A percentile compares a stretch with the other conserved stretches of the same genome.
These are phyloP conservation scores for Platismatia glauca DNA, from an alignment of 495 filamentous ascomycete species.

Conservation along the genomic window DNA sequence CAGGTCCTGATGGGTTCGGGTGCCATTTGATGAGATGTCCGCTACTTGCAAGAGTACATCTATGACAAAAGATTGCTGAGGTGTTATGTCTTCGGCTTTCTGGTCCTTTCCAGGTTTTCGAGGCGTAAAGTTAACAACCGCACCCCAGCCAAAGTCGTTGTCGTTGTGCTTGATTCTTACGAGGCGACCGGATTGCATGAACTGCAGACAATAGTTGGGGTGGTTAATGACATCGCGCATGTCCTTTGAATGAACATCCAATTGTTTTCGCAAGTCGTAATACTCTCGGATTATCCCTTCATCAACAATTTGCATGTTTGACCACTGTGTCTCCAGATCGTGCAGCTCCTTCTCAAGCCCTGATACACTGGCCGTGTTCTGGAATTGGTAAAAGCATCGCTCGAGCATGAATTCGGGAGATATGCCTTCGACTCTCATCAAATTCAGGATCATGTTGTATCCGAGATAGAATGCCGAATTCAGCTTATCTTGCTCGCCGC, in stretches of 20 bases:
- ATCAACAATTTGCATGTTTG: conserved; percentile 67
- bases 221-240: conserved; percentile 83
- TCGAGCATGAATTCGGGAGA: conserved; percentile 96
- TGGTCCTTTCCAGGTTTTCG: conserved; percentile 51
- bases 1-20: conserved; percentile 50
- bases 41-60: conserved; percentile 75
- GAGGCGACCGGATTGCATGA: conserved; percentile 70
- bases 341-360: conserved; percentile 70
- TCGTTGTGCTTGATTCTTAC: conserved; percentile 73
- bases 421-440: conserved; percentile 91
- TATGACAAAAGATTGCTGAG: conserved; percentile 67
- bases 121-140: conserved; percentile 59
- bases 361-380: conserved; percentile 79
- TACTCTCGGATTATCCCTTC: conserved; percentile 87
- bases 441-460: conserved; percentile 98
- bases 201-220: conserved; percentile 72
- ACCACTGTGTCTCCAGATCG: conserved; percentile 61
- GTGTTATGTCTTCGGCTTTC: conserved; percentile 52
- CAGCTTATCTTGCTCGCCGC: conserved; percentile 89
- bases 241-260: conserved; percentile 73
- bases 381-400: conserved; percentile 95
- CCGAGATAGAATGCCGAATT: conserved; percentile 97
- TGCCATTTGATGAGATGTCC: conserved; percentile 42
- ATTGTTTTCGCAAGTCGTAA: conserved; percentile 72
- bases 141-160: conserved; percentile 88